Evolutionary conservation across 1,139 yeast genomes (phyloP), one percentile per base, ranked within the genome.

Genomic region (Sugiyamaella castrensis): DNA sequence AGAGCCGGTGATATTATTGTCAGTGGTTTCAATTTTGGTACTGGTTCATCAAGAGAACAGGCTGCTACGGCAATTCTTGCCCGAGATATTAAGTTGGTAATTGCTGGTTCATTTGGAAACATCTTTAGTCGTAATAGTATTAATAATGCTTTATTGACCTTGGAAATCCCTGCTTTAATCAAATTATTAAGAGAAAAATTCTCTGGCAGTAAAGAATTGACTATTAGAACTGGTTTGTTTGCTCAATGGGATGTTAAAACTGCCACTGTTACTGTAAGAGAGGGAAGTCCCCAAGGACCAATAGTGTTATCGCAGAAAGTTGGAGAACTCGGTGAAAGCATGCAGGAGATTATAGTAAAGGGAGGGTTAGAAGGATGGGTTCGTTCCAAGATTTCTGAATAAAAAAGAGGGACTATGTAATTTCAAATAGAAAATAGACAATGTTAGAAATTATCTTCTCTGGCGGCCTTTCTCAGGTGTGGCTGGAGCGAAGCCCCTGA

Each of bases 281-380:
- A 89, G 59, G 76, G 81, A 13, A 29, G 51, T 7, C 71, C 75
- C 39, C 76, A 77, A 32, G 85, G 86, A 33, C 64, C 67, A 4
- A 78, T 83, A 38, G 76, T 91, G 16, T 74, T 91, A 59, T 79
- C 79, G 55, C 95, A 87, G 66, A 86, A 85, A 70, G 98, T 92
- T 43, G 98, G 98, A 53, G 98, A 92, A 68, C 77, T 92, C 57
- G 98, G 98, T 57, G 82, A 91, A 52, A 91, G 91, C 68, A 77
- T 92, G 66, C 99, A 92, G 72, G 98, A 92, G 60, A 92, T 92
- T 61, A 92, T 92, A 58, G 91, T 92, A 59, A 85, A 89, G 69
- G 98, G 98, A 43, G 99, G 99, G 47, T 80, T 92, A 54, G 99
- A 92, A 76, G 95, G 96, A 41, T 92, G 98, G 98, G 98, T 92